Conservation (phyloP, 257 asterid species). For the Nicotiana undulata region DNA sequence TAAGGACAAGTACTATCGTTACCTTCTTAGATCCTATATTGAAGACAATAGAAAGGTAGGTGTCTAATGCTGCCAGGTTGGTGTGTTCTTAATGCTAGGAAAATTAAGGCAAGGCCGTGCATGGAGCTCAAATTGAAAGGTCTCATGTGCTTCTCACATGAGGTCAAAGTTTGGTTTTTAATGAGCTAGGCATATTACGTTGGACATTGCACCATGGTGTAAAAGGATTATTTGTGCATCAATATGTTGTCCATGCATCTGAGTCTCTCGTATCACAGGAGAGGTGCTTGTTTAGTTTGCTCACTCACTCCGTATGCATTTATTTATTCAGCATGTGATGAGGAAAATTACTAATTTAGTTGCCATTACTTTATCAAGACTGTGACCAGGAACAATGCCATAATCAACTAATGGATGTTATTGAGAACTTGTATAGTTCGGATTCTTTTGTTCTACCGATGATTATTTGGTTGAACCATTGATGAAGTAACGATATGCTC, state of each 20-base stretch:
- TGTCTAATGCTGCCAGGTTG: slow-evolving; percentile 7
- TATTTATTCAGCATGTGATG: not conserved
- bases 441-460: not conserved
- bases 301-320: not conserved
- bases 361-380: not conserved
- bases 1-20: slow-evolving; percentile 69
- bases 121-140: not conserved
- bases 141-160: not conserved
- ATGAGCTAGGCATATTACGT: not conserved
- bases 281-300: not conserved
- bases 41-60: slow-evolving; percentile 92
- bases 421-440: not conserved
- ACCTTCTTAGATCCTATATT: slow-evolving; percentile 82
- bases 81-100: not conserved
- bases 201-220: not conserved
- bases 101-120: not conserved
- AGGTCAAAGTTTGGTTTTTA: not conserved
- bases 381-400: not conserved
- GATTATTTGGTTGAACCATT: not conserved
- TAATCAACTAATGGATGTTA: not conserved
- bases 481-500: not conserved
- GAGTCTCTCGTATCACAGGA: not conserved
- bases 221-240: not conserved
- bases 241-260: not conserved
- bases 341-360: not conserved